Evolutionary conservation across 2,329 filamentous ascomycete species (phyloP).

Genomic region (Lasiodiplodia hormozganensis): DNA sequence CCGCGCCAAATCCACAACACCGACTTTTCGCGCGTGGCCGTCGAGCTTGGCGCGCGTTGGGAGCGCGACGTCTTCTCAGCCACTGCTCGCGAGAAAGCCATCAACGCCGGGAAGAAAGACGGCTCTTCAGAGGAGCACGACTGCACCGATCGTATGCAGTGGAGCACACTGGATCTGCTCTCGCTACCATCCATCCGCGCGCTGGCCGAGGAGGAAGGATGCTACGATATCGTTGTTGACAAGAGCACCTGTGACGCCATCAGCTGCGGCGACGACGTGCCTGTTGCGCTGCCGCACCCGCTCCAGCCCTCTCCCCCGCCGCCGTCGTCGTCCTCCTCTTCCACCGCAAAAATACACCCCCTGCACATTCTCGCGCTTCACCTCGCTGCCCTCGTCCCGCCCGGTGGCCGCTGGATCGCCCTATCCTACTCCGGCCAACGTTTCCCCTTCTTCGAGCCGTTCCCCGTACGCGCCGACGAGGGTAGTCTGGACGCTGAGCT

Average conservation of each 20-base stretch:
- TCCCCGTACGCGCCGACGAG: conserved; percentile 31
- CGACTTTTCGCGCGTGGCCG: conserved; percentile 47
- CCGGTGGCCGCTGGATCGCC: conserved; percentile 47
- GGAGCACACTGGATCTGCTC: conserved; percentile 45
- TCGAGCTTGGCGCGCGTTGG: conserved; percentile 40
- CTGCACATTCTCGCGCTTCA: conserved; percentile 49
- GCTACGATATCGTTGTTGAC: conserved; percentile 46
- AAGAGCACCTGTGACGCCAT: conserved; percentile 49
- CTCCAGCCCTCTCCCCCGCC: conserved; percentile 24
- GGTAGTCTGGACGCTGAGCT: conserved; percentile 31
- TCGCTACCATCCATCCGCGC: conserved; percentile 41
- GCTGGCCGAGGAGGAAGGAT: conserved; percentile 32
- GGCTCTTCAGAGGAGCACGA: neutral
- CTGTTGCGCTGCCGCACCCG: conserved; percentile 41
- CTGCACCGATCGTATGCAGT: conserved; percentile 38
- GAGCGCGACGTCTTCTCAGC: conserved; percentile 39
- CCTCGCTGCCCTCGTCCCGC: conserved; percentile 47
- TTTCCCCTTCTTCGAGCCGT: conserved; percentile 44
- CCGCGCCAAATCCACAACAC: conserved; percentile 46
- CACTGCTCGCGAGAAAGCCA: neutral
- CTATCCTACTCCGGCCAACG: conserved; percentile 50
- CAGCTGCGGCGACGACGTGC: conserved; percentile 44
- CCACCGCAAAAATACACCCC: conserved; percentile 40
- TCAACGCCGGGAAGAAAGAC: neutral
- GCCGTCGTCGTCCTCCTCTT: conserved; percentile 8